A percentile compares a stretch with the other conserved stretches of the same genome.
Evolutionary conservation across 2,329 filamentous ascomycete species (phyloP).

Genomic region (Orbilia ellipsospora): DNA sequence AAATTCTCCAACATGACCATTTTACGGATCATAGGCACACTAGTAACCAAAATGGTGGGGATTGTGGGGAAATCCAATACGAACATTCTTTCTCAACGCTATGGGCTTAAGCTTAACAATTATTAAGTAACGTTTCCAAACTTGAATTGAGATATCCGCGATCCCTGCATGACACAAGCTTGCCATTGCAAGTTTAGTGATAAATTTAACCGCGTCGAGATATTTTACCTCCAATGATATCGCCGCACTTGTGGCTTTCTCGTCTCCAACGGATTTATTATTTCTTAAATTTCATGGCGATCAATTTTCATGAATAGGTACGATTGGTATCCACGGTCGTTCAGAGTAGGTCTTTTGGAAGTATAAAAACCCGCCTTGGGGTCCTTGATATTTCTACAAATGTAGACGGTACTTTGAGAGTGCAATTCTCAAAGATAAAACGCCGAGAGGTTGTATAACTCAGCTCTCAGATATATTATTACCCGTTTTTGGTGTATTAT

Average conservation of each 20-base stretch:
- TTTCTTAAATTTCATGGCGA: too few relatives aligned
- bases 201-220: slow-evolving; percentile 22
- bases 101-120: too few relatives aligned
- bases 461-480: background rate
- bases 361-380: too few relatives aligned
- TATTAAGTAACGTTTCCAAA: too few relatives aligned
- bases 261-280: too few relatives aligned
- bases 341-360: background rate
- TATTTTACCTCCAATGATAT: slow-evolving; percentile 40
- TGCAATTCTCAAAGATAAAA: background rate
- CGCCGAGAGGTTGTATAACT: background rate
- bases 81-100: too few relatives aligned
- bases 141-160: too few relatives aligned
- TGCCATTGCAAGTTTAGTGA: background rate
- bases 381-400: background rate
- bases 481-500: background rate
- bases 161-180: too few relatives aligned
- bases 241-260: background rate
- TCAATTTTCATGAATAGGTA: too few relatives aligned
- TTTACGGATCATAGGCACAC: too few relatives aligned
- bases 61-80: background rate
- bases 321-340: too few relatives aligned
- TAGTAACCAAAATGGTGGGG: background rate
- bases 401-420: background rate
- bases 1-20: background rate